phyloP scores from a whole-genome alignment of 108 stramenopile species.

The Nitzschia putrida region DNA sequence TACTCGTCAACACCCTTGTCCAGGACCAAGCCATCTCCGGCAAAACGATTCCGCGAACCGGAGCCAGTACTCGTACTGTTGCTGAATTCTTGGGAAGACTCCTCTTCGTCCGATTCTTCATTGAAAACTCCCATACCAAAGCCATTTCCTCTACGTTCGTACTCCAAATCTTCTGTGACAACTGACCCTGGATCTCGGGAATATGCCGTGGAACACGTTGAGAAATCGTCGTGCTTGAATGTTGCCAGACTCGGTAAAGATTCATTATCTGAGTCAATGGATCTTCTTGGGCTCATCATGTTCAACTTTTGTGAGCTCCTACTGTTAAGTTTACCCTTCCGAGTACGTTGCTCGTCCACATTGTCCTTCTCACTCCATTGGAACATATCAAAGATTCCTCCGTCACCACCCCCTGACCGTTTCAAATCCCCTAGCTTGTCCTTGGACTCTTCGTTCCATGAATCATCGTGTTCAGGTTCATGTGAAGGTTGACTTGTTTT shows the following conservation, averaged over 20 bases:
- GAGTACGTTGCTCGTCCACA: constrained; percentile 15
- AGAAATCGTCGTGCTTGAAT: constrained; percentile 20
- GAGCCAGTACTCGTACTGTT: not conserved
- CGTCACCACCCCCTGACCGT: constrained; percentile 2
- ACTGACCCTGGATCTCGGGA: constrained; percentile 14
- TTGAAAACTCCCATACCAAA: not conserved
- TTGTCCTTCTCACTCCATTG: constrained; percentile 30
- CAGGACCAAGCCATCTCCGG: constrained; percentile 12
- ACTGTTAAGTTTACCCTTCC: constrained; percentile 8
- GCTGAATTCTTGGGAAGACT: not conserved
- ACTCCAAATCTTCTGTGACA: constrained; percentile 12
- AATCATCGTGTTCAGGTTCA: not conserved
- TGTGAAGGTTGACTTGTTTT: not conserved
- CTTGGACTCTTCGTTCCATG: constrained; percentile 1
- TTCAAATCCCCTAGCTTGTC: not conserved
- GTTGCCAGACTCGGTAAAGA: constrained; percentile 26
- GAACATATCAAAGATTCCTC: constrained; percentile 21
- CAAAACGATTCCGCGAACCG: constrained; percentile 10
- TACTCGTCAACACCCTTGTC: constrained; percentile 23
- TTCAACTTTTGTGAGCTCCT: not conserved
- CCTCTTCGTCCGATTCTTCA: not conserved
- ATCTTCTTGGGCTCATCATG: not conserved
- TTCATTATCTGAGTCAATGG: constrained; percentile 4
- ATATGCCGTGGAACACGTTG: constrained; percentile 1
- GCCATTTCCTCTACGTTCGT: not conserved